phyloP scores from a whole-genome alignment of 2,329 filamentous ascomycete species.

The Cordyceps fumosorosea region DNA sequence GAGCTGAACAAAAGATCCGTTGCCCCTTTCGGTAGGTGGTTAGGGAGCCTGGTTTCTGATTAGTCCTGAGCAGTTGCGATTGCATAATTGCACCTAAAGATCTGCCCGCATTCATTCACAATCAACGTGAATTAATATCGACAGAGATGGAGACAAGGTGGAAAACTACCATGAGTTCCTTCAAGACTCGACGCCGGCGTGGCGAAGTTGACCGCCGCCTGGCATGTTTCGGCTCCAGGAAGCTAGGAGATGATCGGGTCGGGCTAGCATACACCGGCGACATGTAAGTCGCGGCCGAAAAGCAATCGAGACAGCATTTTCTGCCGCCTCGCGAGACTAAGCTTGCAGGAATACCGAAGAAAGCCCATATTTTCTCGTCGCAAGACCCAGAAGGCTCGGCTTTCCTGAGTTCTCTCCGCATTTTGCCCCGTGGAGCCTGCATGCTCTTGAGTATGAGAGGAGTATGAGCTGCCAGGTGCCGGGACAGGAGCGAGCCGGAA shows the following conservation, averaged over 20 bases:
- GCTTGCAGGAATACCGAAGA: background rate
- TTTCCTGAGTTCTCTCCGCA: background rate
- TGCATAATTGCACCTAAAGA: too few species aligned
- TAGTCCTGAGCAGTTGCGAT: background rate
- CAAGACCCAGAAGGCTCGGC: background rate
- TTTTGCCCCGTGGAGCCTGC: background rate
- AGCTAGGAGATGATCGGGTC: background rate
- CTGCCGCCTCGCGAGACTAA: background rate
- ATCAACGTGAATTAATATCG: background rate
- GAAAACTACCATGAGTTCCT: background rate
- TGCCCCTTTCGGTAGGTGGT: constrained; percentile 1
- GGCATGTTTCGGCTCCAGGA: background rate
- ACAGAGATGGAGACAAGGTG: background rate
- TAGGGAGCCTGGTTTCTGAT: background rate
- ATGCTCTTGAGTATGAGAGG: background rate
- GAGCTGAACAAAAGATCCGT: background rate
- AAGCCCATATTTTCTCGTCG: background rate
- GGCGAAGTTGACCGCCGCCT: background rate
- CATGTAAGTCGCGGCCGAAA: background rate
- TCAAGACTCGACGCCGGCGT: background rate
- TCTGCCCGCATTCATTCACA: too few species aligned
- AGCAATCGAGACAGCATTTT: background rate
- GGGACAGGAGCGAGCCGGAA: too few species aligned
- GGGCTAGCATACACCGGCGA: background rate
- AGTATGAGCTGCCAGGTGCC: background rate